Percentiles rank a stretch among this genome's conserved stretches.
These are phyloP conservation scores for Phytophthora melonis DNA, from an alignment of 352 stramenopile species.

Conservation along the genomic window DNA sequence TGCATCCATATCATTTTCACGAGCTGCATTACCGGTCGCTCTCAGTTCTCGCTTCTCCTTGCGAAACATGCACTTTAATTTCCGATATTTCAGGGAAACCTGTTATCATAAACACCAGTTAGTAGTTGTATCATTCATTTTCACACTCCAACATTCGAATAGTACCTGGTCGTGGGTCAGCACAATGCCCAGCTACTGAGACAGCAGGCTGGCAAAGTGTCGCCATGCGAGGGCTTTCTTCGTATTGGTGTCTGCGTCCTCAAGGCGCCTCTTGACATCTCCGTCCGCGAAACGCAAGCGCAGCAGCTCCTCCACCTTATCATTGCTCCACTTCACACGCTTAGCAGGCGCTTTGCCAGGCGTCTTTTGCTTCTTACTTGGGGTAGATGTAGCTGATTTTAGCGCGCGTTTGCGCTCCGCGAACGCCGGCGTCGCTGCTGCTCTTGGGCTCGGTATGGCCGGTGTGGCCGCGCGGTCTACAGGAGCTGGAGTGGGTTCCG, in stretches of 20 bases:
- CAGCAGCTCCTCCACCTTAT: neutral
- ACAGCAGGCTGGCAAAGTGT: neutral
- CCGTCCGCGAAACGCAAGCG: neutral
- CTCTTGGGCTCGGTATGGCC: neutral
- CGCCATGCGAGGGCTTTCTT: neutral
- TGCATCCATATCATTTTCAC: constrained; percentile 2
- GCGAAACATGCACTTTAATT: constrained; percentile 14
- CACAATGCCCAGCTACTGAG: neutral
- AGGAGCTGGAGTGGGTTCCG: neutral
- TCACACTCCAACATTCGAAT: neutral
- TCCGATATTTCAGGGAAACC: constrained; percentile 18
- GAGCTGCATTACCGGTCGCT: constrained; percentile 3
- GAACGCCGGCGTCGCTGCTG: neutral
- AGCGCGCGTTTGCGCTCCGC: neutral
- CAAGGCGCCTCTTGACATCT: neutral
- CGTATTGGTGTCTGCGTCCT: neutral
- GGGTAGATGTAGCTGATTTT: neutral
- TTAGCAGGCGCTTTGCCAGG: neutral
- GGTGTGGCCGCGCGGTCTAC: neutral
- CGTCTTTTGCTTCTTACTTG: neutral
- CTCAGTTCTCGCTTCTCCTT: constrained; percentile 11
- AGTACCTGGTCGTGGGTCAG: neutral
- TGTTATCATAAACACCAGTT: neutral
- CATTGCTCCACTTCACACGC: neutral
- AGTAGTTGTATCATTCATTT: neutral